A percentile compares a stretch with the other conserved stretches of the same genome.
Conservation (phyloP, 2,329 filamentous ascomycete genomes). For the Exophiala lecanii-corni region DNA sequence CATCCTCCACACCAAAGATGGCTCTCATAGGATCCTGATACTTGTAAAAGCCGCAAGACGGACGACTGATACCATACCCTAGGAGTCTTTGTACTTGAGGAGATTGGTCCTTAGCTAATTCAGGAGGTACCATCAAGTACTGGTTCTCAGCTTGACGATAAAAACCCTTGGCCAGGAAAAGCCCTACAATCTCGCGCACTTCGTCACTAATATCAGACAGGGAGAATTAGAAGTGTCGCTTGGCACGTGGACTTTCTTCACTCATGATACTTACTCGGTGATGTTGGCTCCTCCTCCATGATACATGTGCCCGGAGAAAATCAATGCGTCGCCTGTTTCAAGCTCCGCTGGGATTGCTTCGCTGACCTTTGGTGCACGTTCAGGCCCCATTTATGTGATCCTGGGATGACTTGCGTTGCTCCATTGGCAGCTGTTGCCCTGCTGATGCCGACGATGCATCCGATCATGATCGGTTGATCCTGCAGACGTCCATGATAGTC, state of each 20-base stretch:
- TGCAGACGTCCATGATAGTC: slow-evolving; percentile 30
- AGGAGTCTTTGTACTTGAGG: slow-evolving; percentile 21
- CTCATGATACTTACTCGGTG: slow-evolving; percentile 12
- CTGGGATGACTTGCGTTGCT: slow-evolving; percentile 29
- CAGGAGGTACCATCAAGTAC: slow-evolving; percentile 22
- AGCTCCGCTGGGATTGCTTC: slow-evolving; percentile 29
- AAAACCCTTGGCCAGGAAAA: slow-evolving; percentile 6
- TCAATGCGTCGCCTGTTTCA: slow-evolving; percentile 33
- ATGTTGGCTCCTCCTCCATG: slow-evolving; percentile 32
- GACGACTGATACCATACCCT: slow-evolving; percentile 24
- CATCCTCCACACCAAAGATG: slow-evolving; percentile 24
- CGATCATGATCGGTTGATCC: slow-evolving; percentile 35
- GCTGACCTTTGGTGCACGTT: slow-evolving; percentile 14
- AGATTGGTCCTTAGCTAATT: slow-evolving; percentile 15
- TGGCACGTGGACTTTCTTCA: too few relatives aligned
- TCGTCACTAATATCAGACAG: slow-evolving; percentile 1
- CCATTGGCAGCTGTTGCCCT: slow-evolving; percentile 28
- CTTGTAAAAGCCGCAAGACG: slow-evolving; percentile 16
- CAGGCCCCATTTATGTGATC: slow-evolving; percentile 26
- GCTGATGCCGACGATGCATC: slow-evolving; percentile 32
- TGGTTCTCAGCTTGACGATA: slow-evolving; percentile 25
- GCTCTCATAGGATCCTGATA: slow-evolving; percentile 17
- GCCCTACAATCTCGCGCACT: slow-evolving; percentile 6
- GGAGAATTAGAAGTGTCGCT: too few relatives aligned
- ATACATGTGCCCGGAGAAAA: slow-evolving; percentile 32